These are phyloP conservation scores for Meripilus lineatus DNA, from an alignment of 1,284 basidiomycete genomes.

Conservation along the genomic window DNA sequence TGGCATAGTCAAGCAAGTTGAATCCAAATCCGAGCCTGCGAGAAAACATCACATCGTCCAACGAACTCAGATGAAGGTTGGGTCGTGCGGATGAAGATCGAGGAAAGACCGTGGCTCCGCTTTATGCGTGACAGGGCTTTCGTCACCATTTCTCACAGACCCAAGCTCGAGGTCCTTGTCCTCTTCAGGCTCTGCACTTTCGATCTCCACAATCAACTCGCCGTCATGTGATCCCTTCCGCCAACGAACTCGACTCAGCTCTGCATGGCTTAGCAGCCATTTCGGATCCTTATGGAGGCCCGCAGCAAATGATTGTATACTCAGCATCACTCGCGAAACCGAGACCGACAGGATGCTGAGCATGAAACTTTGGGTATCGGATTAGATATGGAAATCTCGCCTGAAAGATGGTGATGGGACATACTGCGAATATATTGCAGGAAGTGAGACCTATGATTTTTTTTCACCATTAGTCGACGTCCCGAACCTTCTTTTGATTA, in stretches of 20 bases:
- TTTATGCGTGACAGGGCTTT: too few relatives aligned
- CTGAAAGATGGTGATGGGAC: background rate
- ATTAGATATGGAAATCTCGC: background rate
- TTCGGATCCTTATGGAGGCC: constrained; percentile 21
- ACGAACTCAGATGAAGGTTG: too few relatives aligned
- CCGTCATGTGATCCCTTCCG: constrained; percentile 30
- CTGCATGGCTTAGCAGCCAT: constrained; percentile 27
- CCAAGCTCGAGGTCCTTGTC: too few relatives aligned
- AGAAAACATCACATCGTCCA: too few relatives aligned
- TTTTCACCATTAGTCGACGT: too few relatives aligned
- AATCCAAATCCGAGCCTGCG: too few relatives aligned
- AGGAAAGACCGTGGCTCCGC: too few relatives aligned
- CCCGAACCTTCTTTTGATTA: too few relatives aligned
- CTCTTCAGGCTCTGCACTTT: constrained; percentile 3
- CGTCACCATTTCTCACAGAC: too few relatives aligned
- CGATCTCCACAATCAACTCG: constrained; percentile 35
- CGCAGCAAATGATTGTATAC: constrained; percentile 26
- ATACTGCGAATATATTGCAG: constrained; percentile 23
- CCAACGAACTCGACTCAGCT: constrained; percentile 30
- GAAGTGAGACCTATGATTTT: constrained; percentile 8
- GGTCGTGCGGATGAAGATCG: too few relatives aligned
- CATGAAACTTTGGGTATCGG: constrained; percentile 16
- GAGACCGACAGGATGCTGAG: constrained; percentile 21
- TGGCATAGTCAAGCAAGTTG: too few relatives aligned
- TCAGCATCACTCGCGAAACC: constrained; percentile 28